Percentiles rank a stretch among this genome's conserved stretches.
Evolutionary conservation across 352 stramenopile species (phyloP).

Genomic region (Phytopythium boreale): DNA sequence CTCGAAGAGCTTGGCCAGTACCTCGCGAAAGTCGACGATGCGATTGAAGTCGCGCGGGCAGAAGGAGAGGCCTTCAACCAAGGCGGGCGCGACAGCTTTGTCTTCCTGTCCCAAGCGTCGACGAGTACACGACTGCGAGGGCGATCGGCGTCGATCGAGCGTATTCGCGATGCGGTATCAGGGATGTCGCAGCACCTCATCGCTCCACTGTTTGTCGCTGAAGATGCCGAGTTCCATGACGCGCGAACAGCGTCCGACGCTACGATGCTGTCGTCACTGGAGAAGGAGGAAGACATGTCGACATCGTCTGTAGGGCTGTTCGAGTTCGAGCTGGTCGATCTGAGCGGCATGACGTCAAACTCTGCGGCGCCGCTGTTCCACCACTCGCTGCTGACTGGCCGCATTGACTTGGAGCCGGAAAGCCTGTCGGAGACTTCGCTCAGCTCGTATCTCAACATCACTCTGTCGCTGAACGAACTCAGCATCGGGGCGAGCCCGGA

Average conservation of each 20-base stretch:
- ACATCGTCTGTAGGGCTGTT: constrained; percentile 62
- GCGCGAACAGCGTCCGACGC: constrained; percentile 43
- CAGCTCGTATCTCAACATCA: constrained; percentile 67
- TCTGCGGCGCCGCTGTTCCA: constrained; percentile 66
- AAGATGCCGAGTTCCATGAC: constrained; percentile 85
- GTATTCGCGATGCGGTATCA: constrained; percentile 55
- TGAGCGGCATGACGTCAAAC: constrained; percentile 65
- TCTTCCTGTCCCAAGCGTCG: constrained; percentile 38
- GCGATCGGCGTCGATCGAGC: constrained; percentile 43
- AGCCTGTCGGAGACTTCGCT: constrained; percentile 52
- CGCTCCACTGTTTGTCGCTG: constrained; percentile 69
- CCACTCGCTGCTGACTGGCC: constrained; percentile 70
- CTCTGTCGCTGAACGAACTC: constrained; percentile 74
- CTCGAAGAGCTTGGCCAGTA: constrained; percentile 61
- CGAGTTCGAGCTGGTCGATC: constrained; percentile 83
- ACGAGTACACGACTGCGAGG: constrained; percentile 16
- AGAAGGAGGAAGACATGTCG: constrained; percentile 50
- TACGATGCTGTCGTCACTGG: constrained; percentile 14
- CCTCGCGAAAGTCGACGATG: constrained; percentile 68
- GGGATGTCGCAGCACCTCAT: constrained; percentile 80
- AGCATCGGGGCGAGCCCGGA: constrained; percentile 56
- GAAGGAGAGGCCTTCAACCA: constrained; percentile 47
- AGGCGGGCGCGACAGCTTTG: constrained; percentile 50
- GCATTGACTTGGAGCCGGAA: constrained; percentile 74
- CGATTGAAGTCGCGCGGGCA: constrained; percentile 63